Conservation (phyloP, 1,139 yeast genomes). For the Chernovozyma sophiae-reginae region DNA sequence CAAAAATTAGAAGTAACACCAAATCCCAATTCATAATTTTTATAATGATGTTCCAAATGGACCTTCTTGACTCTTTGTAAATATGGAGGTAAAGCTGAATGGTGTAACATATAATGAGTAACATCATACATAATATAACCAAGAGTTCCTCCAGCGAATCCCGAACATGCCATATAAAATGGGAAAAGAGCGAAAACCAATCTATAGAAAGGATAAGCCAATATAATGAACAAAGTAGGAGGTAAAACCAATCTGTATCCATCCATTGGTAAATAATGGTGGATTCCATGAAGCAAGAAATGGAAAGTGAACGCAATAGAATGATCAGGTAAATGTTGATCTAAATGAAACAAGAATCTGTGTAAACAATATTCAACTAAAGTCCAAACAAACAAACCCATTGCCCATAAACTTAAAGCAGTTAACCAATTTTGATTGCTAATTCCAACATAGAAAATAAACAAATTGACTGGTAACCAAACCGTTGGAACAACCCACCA, state of each 20-base stretch:
- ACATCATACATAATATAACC: slow-evolving; percentile 91
- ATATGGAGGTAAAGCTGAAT: slow-evolving; percentile 69
- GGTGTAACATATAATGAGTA: slow-evolving; percentile 85
- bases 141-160: slow-evolving; percentile 89
- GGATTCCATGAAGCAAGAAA: slow-evolving; percentile 91
- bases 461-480: slow-evolving; percentile 81
- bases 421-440: slow-evolving; percentile 30
- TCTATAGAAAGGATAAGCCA: slow-evolving; percentile 42
- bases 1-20: slow-evolving; percentile 94
- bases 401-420: slow-evolving; percentile 41
- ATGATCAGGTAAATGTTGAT: slow-evolving; percentile 77
- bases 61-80: slow-evolving; percentile 78
- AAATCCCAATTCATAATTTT: slow-evolving; percentile 91
- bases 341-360: slow-evolving; percentile 91
- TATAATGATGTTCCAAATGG: slow-evolving; percentile 96
- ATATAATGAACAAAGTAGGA: slow-evolving; percentile 66
- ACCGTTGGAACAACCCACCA: slow-evolving; percentile 75
- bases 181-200: slow-evolving; percentile 39
- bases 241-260: slow-evolving; percentile 90
- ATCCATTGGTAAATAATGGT: slow-evolving; percentile 98
- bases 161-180: slow-evolving; percentile 46
- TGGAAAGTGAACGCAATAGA: slow-evolving; percentile 73
- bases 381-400: slow-evolving; percentile 89
- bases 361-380: slow-evolving; percentile 83
- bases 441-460: slow-evolving; percentile 39